Conservation (phyloP, 2,329 filamentous ascomycete genomes). For the Drechslera avenae region DNA sequence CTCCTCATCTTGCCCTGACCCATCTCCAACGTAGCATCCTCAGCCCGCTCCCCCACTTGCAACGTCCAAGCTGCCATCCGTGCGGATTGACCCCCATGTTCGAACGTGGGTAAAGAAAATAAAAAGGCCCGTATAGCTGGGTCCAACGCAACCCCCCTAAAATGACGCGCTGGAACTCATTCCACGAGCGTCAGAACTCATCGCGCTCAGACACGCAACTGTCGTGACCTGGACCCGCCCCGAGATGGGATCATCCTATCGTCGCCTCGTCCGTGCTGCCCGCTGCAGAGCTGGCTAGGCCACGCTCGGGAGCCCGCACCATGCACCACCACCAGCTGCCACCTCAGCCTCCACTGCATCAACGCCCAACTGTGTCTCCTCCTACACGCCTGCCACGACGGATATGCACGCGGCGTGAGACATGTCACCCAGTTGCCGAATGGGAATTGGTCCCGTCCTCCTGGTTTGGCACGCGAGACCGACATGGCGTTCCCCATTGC, state of each 20-base stretch:
- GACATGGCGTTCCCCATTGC: constrained; percentile 5
- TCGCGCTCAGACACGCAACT: not conserved
- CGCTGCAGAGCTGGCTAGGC: not conserved
- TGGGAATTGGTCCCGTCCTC: constrained; percentile 20
- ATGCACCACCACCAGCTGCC: not conserved
- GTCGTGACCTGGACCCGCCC: not conserved
- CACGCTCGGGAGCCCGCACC: constrained; percentile 1
- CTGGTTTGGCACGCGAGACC: constrained; percentile 18
- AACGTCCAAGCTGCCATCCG: not conserved
- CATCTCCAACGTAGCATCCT: not conserved
- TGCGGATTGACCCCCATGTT: constrained; percentile 3
- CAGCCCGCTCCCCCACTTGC: not conserved
- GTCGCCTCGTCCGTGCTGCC: not conserved
- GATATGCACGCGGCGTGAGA: constrained; percentile 3
- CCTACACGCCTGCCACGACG: constrained; percentile 5
- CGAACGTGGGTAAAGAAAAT: not conserved
- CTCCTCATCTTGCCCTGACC: constrained; percentile 1
- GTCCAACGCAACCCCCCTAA: not conserved
- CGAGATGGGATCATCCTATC: too few relatives aligned
- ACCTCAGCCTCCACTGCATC: constrained; percentile 5
- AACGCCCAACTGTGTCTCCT: constrained; percentile 2
- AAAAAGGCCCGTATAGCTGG: not conserved
- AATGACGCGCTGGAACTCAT: constrained; percentile 1
- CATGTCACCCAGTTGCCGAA: constrained; percentile 17
- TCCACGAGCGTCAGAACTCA: constrained; percentile 2